Conservation (phyloP, 108 stramenopile species). For the Skeletonema grethae region DNA sequence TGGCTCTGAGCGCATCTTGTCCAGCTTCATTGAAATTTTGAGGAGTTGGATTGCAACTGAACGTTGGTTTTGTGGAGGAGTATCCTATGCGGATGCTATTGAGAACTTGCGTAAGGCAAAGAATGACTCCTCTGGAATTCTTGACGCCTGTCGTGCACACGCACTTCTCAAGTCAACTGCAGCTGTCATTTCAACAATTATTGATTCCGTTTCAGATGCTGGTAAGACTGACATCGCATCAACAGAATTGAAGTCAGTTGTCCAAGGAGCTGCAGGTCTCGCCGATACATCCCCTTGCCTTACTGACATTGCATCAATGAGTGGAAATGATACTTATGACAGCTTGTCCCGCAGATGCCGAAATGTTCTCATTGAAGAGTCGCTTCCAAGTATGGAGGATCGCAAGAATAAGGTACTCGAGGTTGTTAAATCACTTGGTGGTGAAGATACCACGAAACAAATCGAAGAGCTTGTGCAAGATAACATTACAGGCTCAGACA, state of each 20-base stretch:
- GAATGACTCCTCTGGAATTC: constrained; percentile 61
- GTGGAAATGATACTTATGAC: constrained; percentile 72
- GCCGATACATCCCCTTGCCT: constrained; percentile 82
- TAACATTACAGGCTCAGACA: constrained; percentile 82
- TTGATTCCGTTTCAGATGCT: constrained; percentile 84
- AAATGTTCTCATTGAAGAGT: constrained; percentile 90
- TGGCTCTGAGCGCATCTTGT: constrained; percentile 81
- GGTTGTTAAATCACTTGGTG: constrained; percentile 55
- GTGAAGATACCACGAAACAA: constrained; percentile 34
- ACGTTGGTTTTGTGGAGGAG: constrained; percentile 85
- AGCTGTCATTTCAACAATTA: constrained; percentile 75
- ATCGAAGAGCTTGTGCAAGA: constrained; percentile 78
- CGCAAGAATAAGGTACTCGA: constrained; percentile 60
- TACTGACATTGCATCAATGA: constrained; percentile 92
- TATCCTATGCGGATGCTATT: constrained; percentile 88
- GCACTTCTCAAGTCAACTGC: constrained; percentile 78
- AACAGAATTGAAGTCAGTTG: constrained; percentile 58
- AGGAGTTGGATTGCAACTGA: constrained; percentile 84
- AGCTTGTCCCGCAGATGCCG: constrained; percentile 82
- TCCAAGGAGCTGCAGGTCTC: constrained; percentile 78
- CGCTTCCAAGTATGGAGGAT: constrained; percentile 87
- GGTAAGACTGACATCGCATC: constrained; percentile 56
- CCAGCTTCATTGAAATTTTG: constrained; percentile 70
- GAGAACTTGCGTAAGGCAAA: constrained; percentile 85
- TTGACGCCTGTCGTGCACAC: constrained; percentile 84